phyloP scores from a whole-genome alignment of 352 stramenopile species.

The Pythium angustatum region DNA sequence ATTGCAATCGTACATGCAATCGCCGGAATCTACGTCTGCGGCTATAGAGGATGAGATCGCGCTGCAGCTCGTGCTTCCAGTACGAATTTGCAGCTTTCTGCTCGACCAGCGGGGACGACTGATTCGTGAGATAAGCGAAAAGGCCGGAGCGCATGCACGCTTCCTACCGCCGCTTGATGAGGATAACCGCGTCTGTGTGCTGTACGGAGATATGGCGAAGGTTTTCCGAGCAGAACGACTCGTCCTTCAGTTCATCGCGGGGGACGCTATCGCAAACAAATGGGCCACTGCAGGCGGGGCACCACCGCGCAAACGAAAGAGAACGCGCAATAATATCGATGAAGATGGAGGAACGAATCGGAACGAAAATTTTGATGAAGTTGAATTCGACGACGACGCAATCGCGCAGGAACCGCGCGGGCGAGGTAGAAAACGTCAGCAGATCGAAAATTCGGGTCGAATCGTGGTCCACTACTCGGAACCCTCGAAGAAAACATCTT shows the following conservation, averaged over 20 bases:
- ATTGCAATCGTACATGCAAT: slow-evolving; percentile 30
- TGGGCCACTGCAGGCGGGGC: slow-evolving; percentile 16
- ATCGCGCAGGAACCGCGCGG: not conserved
- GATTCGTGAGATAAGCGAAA: slow-evolving; percentile 56
- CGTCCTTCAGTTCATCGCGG: slow-evolving; percentile 59
- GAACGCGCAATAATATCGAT: not conserved
- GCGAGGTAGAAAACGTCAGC: not conserved
- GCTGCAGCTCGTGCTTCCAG: slow-evolving; percentile 52
- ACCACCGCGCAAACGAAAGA: slow-evolving; percentile 40
- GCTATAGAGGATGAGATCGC: slow-evolving; percentile 46
- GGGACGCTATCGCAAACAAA: slow-evolving; percentile 55
- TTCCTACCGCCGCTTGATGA: slow-evolving; percentile 44
- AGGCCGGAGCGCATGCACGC: slow-evolving; percentile 48
- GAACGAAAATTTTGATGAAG: not conserved
- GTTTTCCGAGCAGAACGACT: slow-evolving; percentile 59
- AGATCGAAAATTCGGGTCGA: slow-evolving; percentile 7
- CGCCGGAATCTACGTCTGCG: not conserved
- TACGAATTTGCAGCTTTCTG: slow-evolving; percentile 46
- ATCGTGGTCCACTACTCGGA: slow-evolving; percentile 20
- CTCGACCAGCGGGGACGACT: slow-evolving; percentile 48
- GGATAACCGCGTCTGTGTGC: slow-evolving; percentile 50
- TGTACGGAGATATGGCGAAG: slow-evolving; percentile 50
- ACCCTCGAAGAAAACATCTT: slow-evolving; percentile 11
- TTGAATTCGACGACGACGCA: slow-evolving; percentile 3
- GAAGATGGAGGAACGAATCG: not conserved